Conservation (phyloP, 768 basidiomycete genomes). For the Pholiota microspora region DNA sequence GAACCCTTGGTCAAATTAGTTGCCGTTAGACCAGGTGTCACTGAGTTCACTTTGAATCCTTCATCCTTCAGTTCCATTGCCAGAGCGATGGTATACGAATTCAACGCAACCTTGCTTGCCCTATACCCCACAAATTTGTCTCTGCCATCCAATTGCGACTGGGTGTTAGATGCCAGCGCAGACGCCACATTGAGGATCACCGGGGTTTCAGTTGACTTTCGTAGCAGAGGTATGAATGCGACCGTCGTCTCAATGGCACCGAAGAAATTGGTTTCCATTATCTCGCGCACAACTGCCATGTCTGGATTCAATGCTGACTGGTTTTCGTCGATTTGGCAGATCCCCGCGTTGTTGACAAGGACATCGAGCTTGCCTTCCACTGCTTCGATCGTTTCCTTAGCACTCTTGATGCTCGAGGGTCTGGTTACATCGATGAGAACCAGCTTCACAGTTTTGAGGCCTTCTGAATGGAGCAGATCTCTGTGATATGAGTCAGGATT, state of each 20-base stretch:
- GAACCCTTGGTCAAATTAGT: background rate
- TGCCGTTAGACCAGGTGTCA: background rate
- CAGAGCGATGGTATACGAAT: constrained; percentile 55
- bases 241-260: constrained; percentile 41
- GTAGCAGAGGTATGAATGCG: constrained; percentile 39
- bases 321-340: constrained; percentile 13
- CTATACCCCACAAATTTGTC: constrained; percentile 52
- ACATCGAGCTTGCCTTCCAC: constrained; percentile 40
- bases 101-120: constrained; percentile 68
- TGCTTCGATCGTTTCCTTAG: constrained; percentile 33
- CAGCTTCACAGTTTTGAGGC: constrained; percentile 28
- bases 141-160: constrained; percentile 27
- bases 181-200: constrained; percentile 40
- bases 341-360: constrained; percentile 45
- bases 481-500: constrained; percentile 12
- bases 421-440: constrained; percentile 41
- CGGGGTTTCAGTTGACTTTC: constrained; percentile 25
- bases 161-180: constrained; percentile 42
- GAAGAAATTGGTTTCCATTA: constrained; percentile 42
- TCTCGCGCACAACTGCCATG: constrained; percentile 29
- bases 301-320: constrained; percentile 35
- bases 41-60: background rate
- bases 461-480: constrained; percentile 29
- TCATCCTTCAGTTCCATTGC: background rate
- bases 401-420: constrained; percentile 28